A percentile compares a stretch with the other conserved stretches of the same genome.
Evolutionary conservation across 495 filamentous ascomycete genomes (phyloP).

Genomic region (Xylaria scruposa): DNA sequence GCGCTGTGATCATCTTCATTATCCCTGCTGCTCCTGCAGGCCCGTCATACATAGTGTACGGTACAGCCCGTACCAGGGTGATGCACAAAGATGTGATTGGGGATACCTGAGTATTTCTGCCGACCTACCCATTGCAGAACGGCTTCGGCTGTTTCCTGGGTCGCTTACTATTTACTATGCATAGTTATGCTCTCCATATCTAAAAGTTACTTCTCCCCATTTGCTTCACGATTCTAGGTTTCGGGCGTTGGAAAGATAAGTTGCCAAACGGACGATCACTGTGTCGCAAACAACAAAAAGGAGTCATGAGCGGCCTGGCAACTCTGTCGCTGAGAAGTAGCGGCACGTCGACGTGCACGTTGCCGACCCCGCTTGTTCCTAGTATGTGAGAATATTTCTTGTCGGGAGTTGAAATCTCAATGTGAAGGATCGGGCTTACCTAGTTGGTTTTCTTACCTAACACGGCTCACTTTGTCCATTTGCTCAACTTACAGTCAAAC

Average conservation of each 20-base stretch:
- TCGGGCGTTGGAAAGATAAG: not conserved
- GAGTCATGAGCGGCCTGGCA: slow-evolving; percentile 4
- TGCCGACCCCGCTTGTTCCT: slow-evolving; percentile 20
- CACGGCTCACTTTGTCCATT: not conserved
- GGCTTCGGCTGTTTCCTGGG: not conserved
- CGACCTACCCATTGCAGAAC: not conserved
- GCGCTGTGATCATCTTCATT: not conserved
- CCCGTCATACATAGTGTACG: not conserved
- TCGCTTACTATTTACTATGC: slow-evolving; percentile 5
- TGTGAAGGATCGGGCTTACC: not conserved
- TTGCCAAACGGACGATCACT: not conserved
- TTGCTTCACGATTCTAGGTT: not conserved
- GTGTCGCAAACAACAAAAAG: slow-evolving; percentile 6
- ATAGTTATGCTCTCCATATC: not conserved
- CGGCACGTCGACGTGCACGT: slow-evolving; percentile 8
- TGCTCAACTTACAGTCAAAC: not conserved
- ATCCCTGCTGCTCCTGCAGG: slow-evolving; percentile 21
- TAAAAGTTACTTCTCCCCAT: not conserved
- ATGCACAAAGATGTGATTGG: not conserved
- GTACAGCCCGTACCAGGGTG: not conserved
- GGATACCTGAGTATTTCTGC: not conserved
- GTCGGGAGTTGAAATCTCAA: too few relatives aligned
- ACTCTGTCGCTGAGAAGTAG: not conserved
- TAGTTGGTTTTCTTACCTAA: not conserved
- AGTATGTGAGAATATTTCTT: slow-evolving; percentile 13